Evolutionary conservation across 208 protist species (phyloP).

Genomic region (Endotrypanum monterogeii): DNA sequence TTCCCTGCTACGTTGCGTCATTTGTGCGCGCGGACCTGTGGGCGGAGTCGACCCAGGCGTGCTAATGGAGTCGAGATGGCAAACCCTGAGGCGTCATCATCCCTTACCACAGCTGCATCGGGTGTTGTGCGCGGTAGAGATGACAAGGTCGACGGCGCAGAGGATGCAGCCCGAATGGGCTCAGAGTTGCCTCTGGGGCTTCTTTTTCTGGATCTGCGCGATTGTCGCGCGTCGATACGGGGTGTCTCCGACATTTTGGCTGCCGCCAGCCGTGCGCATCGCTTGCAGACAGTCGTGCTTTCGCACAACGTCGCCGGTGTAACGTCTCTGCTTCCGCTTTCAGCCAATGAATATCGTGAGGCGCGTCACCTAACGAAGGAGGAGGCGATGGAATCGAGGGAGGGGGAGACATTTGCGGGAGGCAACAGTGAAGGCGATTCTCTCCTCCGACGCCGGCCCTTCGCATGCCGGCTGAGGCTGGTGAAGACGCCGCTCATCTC

Average conservation of each 20-base stretch:
- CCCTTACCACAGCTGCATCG: not conserved
- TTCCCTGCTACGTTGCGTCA: conserved; percentile 38
- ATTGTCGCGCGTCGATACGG: conserved; percentile 56
- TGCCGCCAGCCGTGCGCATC: conserved; percentile 59
- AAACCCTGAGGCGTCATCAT: not conserved
- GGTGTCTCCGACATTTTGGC: conserved; percentile 69
- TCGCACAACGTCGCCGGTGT: conserved; percentile 47
- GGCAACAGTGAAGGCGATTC: not conserved
- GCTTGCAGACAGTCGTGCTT: conserved; percentile 42
- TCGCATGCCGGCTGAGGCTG: conserved; percentile 15
- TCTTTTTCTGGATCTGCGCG: conserved; percentile 53
- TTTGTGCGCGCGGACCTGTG: not conserved
- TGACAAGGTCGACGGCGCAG: not conserved
- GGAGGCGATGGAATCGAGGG: not conserved
- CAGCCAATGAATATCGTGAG: conserved; percentile 13
- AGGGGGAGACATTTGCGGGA: not conserved
- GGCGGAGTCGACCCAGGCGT: not conserved
- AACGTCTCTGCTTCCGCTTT: conserved; percentile 29
- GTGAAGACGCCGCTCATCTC: conserved; percentile 28
- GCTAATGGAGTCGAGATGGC: not conserved
- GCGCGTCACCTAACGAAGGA: conserved; percentile 3
- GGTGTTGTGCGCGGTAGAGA: not conserved
- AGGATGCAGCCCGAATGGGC: not conserved
- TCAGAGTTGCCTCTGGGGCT: conserved; percentile 50
- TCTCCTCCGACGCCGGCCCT: not conserved